Conservation (phyloP, 768 basidiomycete genomes). For the Holtermannia corniformis region DNA sequence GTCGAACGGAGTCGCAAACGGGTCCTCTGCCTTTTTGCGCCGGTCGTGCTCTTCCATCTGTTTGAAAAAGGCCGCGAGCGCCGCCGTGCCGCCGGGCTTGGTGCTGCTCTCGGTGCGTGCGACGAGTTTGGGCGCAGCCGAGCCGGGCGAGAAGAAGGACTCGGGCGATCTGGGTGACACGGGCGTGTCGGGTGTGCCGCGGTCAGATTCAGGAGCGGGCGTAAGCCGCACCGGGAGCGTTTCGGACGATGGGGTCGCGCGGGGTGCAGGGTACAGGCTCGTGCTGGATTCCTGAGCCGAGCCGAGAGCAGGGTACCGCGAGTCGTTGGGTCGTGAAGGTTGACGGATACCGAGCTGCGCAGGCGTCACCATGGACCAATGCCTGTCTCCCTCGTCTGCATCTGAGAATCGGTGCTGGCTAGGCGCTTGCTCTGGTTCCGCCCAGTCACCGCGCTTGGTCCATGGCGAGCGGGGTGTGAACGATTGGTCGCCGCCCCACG, state of each 20-base stretch:
- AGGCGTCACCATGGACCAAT: constrained; percentile 13
- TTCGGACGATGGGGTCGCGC: not conserved
- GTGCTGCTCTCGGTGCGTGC: not conserved
- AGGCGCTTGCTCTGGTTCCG: not conserved
- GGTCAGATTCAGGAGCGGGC: not conserved
- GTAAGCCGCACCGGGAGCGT: not conserved
- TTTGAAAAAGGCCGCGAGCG: constrained; percentile 9
- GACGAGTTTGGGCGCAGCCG: constrained; percentile 2
- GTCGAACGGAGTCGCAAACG: not conserved
- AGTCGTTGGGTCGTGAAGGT: not conserved
- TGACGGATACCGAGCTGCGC: constrained; percentile 5
- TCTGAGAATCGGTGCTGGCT: not conserved
- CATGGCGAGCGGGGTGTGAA: constrained; percentile 3
- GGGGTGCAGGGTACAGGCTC: not conserved
- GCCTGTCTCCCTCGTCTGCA: not conserved
- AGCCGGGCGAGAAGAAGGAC: not conserved
- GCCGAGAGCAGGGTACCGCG: not conserved
- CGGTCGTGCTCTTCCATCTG: constrained; percentile 1
- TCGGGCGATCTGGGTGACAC: constrained; percentile 3
- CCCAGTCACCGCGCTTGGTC: constrained; percentile 7
- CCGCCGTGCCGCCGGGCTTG: constrained; percentile 6
- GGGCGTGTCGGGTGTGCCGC: constrained; percentile 5
- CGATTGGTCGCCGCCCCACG: constrained; percentile 19
- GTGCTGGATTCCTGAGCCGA: not conserved
- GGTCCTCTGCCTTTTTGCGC: not conserved